Base-by-base conservation (phyloP, 1,284 basidiomycete species). In the Laetiporus sulphureus region DNA sequence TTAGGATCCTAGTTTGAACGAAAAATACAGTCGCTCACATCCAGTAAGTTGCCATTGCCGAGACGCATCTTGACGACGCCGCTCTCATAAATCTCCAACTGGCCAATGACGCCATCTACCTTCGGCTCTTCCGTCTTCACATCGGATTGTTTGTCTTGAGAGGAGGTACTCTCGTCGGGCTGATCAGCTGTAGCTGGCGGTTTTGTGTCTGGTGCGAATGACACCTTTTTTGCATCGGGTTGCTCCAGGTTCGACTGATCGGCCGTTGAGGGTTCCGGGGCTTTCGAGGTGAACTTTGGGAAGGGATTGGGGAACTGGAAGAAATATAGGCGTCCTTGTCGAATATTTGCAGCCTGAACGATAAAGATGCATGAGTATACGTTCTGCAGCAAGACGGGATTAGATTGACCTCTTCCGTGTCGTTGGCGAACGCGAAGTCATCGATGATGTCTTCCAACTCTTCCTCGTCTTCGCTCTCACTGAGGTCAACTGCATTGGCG, bases 271-370 rank as follows among this genome's bases (percentile, higher is more conserved):
- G 27, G 48, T 32, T 44, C 39, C 8, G 55, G 40, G 41, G 21
- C 44, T 45, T 60, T 55, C 6, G 68, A 58, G 6, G 69, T 50
- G 62, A 94, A 95, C 12, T 68, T 72, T 0, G 93, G 92, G 64
- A 96, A 93, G 0, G 89, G 83, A n/a, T 73, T 65, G 0, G 93
- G 93, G 58, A 97, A 95, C 61, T 95, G 93, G 67, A 96, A 95
- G 50, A 93, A 83, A 58, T 90, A 95, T 2, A 96, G 68, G 20
- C 81, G 72, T 58, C 81, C 79, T 68, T 74, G 80, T 55, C 65
- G 70, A 38, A 72, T 52, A 41, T 64, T 59, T 22, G 64, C 50
- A 42, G 75, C 72, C 77, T 79, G 48, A 10, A 44, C 5, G 20
- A 8, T 10, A 7, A 10, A 20, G 8, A 35, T 36, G 36, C 15